Percentiles rank a stretch among this genome's conserved stretches.
These are phyloP conservation scores for Citrus cavaleriei DNA, from an alignment of 345 rosid species.

Conservation along the genomic window DNA sequence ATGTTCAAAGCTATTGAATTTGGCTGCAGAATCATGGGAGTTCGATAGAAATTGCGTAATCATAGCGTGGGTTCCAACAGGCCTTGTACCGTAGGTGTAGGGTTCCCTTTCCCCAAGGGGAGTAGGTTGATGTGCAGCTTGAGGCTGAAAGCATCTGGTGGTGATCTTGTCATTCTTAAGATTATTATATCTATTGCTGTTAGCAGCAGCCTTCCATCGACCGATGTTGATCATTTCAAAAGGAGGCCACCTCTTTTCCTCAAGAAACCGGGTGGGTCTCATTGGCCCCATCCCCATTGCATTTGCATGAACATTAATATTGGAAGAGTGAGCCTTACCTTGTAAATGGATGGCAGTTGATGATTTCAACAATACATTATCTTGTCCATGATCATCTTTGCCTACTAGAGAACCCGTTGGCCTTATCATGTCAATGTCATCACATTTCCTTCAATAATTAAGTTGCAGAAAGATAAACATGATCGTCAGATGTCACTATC, in stretches of 20 bases:
- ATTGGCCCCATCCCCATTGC: constrained; percentile 21
- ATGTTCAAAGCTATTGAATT: constrained; percentile 18
- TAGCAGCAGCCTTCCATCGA: constrained; percentile 23
- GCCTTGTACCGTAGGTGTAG: neutral
- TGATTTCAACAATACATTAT: constrained; percentile 6
- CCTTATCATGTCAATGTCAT: neutral
- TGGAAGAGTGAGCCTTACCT: constrained; percentile 9
- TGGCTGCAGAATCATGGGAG: neutral
- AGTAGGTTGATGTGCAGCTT: neutral
- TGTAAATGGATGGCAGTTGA: neutral
- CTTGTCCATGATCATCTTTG: constrained; percentile 17
- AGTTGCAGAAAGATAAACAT: neutral
- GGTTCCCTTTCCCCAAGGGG: neutral
- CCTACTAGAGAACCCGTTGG: constrained; percentile 2
- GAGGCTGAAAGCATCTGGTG: neutral
- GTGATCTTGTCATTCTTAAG: no score
- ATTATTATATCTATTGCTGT: neutral
- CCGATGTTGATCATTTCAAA: constrained; percentile 21
- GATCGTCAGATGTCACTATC: neutral
- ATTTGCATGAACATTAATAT: constrained; percentile 8
- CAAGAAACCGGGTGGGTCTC: constrained; percentile 31
- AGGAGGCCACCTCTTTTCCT: constrained; percentile 44
- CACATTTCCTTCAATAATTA: constrained; percentile 10
- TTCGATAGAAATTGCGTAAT: constrained; percentile 17
- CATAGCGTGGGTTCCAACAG: constrained; percentile 6